Evolutionary conservation across 148 eudicot species (phyloP).

Genomic region (Vaccinium corymbosum): DNA sequence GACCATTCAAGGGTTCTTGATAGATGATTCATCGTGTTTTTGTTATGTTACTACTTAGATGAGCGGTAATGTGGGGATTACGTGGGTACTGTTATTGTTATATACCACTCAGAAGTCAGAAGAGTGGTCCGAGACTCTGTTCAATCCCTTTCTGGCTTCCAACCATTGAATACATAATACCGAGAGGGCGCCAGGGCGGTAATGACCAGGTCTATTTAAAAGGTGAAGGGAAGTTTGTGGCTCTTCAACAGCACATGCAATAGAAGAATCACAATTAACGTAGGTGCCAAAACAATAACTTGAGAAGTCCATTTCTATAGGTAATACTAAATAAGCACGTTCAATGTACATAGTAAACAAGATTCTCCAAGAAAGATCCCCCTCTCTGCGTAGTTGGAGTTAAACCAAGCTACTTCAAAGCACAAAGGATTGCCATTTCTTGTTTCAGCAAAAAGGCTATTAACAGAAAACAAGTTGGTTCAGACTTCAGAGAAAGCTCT

Average conservation of each 20-base stretch:
- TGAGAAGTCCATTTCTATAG: neutral
- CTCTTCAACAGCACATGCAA: neutral
- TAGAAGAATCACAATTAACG: neutral
- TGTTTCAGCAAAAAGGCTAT: neutral
- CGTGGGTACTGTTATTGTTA: neutral
- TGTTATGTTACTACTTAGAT: neutral
- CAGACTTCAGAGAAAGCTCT: neutral
- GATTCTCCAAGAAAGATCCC: neutral
- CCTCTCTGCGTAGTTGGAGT: neutral
- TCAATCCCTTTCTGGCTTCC: neutral
- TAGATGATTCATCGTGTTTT: neutral
- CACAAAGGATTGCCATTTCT: neutral
- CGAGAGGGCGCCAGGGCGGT: neutral
- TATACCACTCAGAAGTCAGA: neutral
- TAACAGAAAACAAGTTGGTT: no score
- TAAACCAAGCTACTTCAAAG: neutral
- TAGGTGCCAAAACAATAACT: neutral
- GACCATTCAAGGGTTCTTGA: neutral
- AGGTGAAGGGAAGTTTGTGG: neutral
- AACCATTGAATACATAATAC: neutral
- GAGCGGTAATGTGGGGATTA: neutral
- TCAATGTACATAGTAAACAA: neutral
- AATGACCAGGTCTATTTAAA: neutral
- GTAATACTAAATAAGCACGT: neutral
- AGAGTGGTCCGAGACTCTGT: neutral